Percentiles rank a stretch among this genome's conserved stretches.
These are phyloP conservation scores for Cladosporium sp. DNA, from an alignment of 2,329 filamentous ascomycete species.

Conservation along the genomic window DNA sequence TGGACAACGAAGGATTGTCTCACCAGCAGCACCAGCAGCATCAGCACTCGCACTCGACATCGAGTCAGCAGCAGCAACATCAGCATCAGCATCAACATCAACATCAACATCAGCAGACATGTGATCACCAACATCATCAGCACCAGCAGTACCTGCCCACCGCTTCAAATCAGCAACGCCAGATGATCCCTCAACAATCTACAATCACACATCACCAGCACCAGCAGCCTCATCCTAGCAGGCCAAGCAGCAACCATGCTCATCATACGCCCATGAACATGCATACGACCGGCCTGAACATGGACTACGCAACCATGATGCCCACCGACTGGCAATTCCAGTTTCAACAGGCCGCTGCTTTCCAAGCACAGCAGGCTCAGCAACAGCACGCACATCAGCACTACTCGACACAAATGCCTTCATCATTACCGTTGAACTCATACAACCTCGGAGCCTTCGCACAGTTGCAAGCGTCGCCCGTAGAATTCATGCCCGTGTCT, in stretches of 20 bases:
- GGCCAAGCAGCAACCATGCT: constrained; percentile 34
- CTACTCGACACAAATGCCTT: constrained; percentile 27
- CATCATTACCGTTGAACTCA: constrained; percentile 30
- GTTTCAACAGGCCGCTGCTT: constrained; percentile 32
- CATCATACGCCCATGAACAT: constrained; percentile 31
- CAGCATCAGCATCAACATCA: constrained; percentile 19
- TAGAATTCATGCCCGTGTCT: constrained; percentile 49
- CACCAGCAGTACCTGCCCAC: constrained; percentile 22
- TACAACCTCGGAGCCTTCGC: constrained; percentile 42
- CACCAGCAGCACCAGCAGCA: constrained; percentile 29
- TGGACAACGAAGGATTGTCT: constrained; percentile 28
- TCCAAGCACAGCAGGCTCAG: constrained; percentile 12
- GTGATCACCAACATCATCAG: constrained; percentile 24
- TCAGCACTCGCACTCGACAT: constrained; percentile 22
- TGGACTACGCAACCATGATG: constrained; percentile 36
- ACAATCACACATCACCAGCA: constrained; percentile 17
- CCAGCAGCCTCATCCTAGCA: constrained; percentile 26
- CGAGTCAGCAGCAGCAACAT: constrained; percentile 20
- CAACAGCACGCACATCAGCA: constrained; percentile 24
- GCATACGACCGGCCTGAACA: constrained; percentile 34
- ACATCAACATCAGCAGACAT: constrained; percentile 14
- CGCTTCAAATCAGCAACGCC: constrained; percentile 28
- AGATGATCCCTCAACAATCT: constrained; percentile 24
- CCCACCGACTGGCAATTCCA: constrained; percentile 47
- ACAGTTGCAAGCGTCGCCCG: constrained; percentile 47